These are phyloP conservation scores for Camelina sativa DNA, from an alignment of 345 rosid species.

Conservation along the genomic window DNA sequence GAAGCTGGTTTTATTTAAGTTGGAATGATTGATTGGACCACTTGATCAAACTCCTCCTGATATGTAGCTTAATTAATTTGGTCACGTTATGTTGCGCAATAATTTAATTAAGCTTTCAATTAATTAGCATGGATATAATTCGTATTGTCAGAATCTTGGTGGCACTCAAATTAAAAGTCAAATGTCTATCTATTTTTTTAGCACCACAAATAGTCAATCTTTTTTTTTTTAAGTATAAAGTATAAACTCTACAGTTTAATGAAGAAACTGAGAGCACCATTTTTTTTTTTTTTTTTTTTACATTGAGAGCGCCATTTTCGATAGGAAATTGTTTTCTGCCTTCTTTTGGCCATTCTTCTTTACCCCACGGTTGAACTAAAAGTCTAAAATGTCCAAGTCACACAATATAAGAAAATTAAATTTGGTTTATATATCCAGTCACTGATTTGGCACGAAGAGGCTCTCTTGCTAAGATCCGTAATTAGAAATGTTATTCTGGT, in stretches of 20 bases:
- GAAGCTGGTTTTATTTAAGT: neutral
- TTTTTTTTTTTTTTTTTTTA: neutral
- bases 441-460: neutral
- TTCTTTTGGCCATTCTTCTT: neutral
- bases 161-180: slow-evolving; percentile 28
- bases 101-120: slow-evolving; percentile 31
- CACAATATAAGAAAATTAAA: neutral
- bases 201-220: slow-evolving; percentile 16
- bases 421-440: neutral
- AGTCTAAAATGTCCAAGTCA: neutral
- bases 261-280: slow-evolving; percentile 3
- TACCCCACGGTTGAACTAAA: neutral
- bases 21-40: slow-evolving; percentile 34
- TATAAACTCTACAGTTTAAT: neutral
- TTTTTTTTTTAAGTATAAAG: too few species aligned
- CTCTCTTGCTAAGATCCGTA: neutral
- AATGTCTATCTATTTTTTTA: slow-evolving; percentile 9
- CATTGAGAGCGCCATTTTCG: neutral
- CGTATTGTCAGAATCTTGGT: slow-evolving; percentile 37
- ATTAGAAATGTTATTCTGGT: neutral
- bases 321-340: neutral
- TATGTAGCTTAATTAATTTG: slow-evolving; percentile 32
- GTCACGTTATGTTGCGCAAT: slow-evolving; percentile 31
- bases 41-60: slow-evolving; percentile 20
- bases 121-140: slow-evolving; percentile 35